A percentile compares a stretch with the other conserved stretches of the same genome.
These are phyloP conservation scores for Torulaspora delbrueckii DNA, from an alignment of 805 yeast species.

Conservation along the genomic window DNA sequence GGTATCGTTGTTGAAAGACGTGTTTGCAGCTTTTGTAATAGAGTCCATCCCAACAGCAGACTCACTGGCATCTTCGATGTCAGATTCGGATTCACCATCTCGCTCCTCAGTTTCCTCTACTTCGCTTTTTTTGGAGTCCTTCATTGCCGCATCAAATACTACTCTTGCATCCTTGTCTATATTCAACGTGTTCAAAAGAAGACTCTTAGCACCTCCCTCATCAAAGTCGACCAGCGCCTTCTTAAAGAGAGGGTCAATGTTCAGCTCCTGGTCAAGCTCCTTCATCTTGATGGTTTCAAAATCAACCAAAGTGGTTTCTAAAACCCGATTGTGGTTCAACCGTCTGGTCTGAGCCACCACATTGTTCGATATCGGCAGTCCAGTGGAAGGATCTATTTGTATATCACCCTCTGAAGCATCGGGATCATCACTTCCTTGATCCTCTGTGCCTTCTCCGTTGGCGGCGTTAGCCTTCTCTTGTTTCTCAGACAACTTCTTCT, in stretches of 20 bases:
- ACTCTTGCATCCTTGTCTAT: slow-evolving; percentile 52
- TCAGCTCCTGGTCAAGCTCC: slow-evolving; percentile 57
- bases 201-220: slow-evolving; percentile 75
- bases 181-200: slow-evolving; percentile 56
- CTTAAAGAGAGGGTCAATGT: slow-evolving; percentile 70
- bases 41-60: neutral
- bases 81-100: slow-evolving; percentile 14
- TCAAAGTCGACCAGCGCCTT: slow-evolving; percentile 73
- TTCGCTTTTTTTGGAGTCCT: slow-evolving; percentile 19
- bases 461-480: slow-evolving; percentile 10
- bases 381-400: slow-evolving; percentile 33
- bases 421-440: slow-evolving; percentile 18
- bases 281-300: slow-evolving; percentile 50
- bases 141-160: slow-evolving; percentile 56
- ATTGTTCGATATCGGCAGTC: slow-evolving; percentile 31
- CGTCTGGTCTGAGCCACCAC: slow-evolving; percentile 23
- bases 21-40: neutral
- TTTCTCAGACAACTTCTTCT: slow-evolving; percentile 32
- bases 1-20: neutral
- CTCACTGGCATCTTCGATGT: slow-evolving; percentile 8
- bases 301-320: slow-evolving; percentile 45
- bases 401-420: slow-evolving; percentile 24
- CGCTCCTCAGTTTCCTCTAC: slow-evolving; percentile 16
- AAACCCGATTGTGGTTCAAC: slow-evolving; percentile 30
- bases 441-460: slow-evolving; percentile 25